Evolutionary conservation across 495 filamentous ascomycete species (phyloP).

Genomic region (Chaetomium cochliodes): DNA sequence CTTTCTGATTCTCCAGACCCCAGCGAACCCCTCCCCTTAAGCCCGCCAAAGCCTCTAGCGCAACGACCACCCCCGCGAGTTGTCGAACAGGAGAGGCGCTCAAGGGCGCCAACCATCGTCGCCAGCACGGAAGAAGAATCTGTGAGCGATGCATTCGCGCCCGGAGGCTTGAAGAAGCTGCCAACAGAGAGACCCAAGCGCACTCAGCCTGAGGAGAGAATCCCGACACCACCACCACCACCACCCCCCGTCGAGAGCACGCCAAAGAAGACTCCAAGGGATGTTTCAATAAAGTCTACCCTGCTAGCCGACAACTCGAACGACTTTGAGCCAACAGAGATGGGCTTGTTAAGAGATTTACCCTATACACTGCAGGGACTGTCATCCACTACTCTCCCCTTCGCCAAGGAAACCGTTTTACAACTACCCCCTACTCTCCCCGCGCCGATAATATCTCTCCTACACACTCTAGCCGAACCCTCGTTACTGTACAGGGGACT

Average conservation of each 20-base stretch:
- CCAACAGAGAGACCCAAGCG: slow-evolving; percentile 34
- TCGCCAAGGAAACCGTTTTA: slow-evolving; percentile 61
- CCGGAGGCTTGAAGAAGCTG: slow-evolving; percentile 50
- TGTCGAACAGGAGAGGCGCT: slow-evolving; percentile 26
- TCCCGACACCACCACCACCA: slow-evolving; percentile 16
- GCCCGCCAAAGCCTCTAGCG: slow-evolving; percentile 30
- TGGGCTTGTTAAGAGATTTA: slow-evolving; percentile 79
- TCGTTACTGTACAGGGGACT: slow-evolving; percentile 83
- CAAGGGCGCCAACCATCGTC: slow-evolving; percentile 32
- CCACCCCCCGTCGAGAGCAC: slow-evolving; percentile 19
- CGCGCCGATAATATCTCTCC: slow-evolving; percentile 77
- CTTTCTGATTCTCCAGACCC: slow-evolving; percentile 64
- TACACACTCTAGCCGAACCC: slow-evolving; percentile 90
- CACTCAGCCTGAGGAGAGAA: slow-evolving; percentile 26
- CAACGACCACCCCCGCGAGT: slow-evolving; percentile 23
- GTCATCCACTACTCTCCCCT: slow-evolving; percentile 79
- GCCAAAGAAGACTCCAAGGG: slow-evolving; percentile 33
- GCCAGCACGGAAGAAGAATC: slow-evolving; percentile 41
- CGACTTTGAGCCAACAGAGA: slow-evolving; percentile 59
- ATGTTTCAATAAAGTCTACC: slow-evolving; percentile 52
- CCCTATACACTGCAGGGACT: slow-evolving; percentile 94
- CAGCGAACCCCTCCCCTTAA: slow-evolving; percentile 39
- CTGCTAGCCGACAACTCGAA: slow-evolving; percentile 52
- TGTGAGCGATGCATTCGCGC: slow-evolving; percentile 56
- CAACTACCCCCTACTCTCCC: slow-evolving; percentile 77